Evolutionary conservation across 129 eudicot species (phyloP).

Genomic region (Silybum marianum): DNA sequence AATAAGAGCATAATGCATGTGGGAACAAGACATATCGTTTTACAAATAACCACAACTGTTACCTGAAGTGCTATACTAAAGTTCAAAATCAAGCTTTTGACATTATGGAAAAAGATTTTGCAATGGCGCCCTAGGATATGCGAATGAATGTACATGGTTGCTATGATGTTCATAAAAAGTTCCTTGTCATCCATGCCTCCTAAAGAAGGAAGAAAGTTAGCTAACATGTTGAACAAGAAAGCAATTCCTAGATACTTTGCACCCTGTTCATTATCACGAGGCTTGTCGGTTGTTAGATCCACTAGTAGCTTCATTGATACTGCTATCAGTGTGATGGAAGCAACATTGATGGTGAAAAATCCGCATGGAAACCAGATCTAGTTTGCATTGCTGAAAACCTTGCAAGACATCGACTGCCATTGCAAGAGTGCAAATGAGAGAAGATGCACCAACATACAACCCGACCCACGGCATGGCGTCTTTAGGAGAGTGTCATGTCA

Average conservation of each 20-base stretch:
- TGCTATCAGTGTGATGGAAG: constrained; percentile 34
- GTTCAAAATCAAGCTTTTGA: constrained; percentile 2
- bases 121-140: neutral
- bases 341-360: constrained; percentile 42
- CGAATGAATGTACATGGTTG: neutral
- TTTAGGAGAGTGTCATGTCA: neutral
- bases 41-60: constrained; percentile 16
- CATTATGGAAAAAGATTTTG: constrained; percentile 7
- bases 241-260: neutral
- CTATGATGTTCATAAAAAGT: neutral
- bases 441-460: constrained; percentile 34
- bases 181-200: constrained; percentile 21
- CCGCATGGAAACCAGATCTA: constrained; percentile 42
- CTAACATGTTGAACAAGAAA: constrained; percentile 18
- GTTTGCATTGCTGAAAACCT: constrained; percentile 26
- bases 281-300: constrained; percentile 14
- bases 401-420: constrained; percentile 33
- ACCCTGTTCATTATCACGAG: neutral
- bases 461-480: constrained; percentile 45
- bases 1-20: neutral
- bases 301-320: constrained; percentile 42
- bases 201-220: constrained; percentile 24
- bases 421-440: constrained; percentile 36
- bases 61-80: constrained; percentile 19
- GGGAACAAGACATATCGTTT: neutral